A percentile compares a stretch with the other conserved stretches of the same genome.
Evolutionary conservation across 306 rosid genomes (phyloP).

Genomic region (Astragalus glycyphyllos): DNA sequence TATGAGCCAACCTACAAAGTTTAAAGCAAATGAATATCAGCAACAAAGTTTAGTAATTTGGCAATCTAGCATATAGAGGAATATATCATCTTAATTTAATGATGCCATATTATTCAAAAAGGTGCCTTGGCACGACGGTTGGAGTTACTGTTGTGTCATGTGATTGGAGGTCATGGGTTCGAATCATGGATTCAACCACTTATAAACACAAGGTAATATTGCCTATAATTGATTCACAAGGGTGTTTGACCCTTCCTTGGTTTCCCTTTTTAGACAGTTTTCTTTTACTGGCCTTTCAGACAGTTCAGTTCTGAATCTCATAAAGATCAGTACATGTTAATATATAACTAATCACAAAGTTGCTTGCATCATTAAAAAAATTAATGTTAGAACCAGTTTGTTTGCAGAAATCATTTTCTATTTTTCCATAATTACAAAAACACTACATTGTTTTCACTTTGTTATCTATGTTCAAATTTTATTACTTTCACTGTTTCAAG

Average conservation of each 20-base stretch:
- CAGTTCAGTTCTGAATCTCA: neutral
- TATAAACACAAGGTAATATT: neutral
- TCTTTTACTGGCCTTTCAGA: neutral
- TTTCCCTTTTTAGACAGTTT: neutral
- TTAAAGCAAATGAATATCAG: conserved; percentile 48
- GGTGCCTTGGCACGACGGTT: conserved; percentile 22
- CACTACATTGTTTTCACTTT: neutral
- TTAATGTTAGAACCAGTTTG: neutral
- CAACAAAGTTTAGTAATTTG: conserved; percentile 28
- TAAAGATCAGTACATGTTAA: conserved; percentile 5
- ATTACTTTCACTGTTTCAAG: neutral
- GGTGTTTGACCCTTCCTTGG: neutral
- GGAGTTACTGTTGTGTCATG: neutral
- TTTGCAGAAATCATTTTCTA: neutral
- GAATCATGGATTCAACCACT: neutral
- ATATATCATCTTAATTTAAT: conserved; percentile 16
- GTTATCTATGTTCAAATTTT: too few species aligned
- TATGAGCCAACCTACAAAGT: conserved; percentile 88
- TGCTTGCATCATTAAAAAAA: neutral
- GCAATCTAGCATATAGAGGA: conserved; percentile 34
- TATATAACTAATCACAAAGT: conserved; percentile 25
- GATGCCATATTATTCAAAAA: conserved; percentile 19
- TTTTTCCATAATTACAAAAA: neutral
- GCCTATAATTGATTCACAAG: conserved; percentile 14
- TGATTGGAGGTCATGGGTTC: conserved; percentile 9